A percentile compares a stretch with the other conserved stretches of the same genome.
These are phyloP conservation scores for Tetracladium marchalianum DNA, from an alignment of 495 filamentous ascomycete species.

Conservation along the genomic window DNA sequence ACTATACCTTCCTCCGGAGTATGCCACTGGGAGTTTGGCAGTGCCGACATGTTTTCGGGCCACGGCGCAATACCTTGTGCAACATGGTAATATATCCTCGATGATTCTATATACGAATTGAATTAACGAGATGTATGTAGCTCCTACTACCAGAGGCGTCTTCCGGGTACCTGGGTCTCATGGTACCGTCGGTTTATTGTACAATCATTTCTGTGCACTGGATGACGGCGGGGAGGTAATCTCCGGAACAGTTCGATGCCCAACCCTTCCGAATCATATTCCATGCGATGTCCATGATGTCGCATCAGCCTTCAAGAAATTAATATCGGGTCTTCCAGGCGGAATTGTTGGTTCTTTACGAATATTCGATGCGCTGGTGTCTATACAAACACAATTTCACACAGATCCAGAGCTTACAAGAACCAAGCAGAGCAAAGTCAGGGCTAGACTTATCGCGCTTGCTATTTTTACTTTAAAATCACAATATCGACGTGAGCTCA, in stretches of 20 bases:
- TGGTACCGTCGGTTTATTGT: constrained; percentile 43
- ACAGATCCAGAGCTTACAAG: constrained; percentile 35
- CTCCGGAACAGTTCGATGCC: constrained; percentile 40
- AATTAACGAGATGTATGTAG: constrained; percentile 6
- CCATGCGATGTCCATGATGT: constrained; percentile 53
- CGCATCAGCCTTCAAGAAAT: constrained; percentile 59
- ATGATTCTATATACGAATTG: not conserved
- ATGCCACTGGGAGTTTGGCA: constrained; percentile 51
- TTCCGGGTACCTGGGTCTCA: constrained; percentile 55
- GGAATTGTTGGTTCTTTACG: constrained; percentile 62
- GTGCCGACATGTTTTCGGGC: constrained; percentile 71
- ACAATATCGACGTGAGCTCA: constrained; percentile 48
- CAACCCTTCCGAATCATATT: constrained; percentile 45
- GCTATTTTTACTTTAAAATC: constrained; percentile 46
- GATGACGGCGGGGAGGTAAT: constrained; percentile 37
- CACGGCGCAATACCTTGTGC: constrained; percentile 52
- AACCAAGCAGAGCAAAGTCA: constrained; percentile 41
- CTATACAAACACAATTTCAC: constrained; percentile 47
- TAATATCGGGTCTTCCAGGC: constrained; percentile 60
- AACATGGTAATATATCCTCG: constrained; percentile 47
- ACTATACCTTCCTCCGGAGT: constrained; percentile 54
- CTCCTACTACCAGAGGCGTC: constrained; percentile 30
- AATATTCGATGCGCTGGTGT: constrained; percentile 55
- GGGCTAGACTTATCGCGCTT: constrained; percentile 54
- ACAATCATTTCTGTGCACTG: constrained; percentile 48